Evolutionary conservation across 306 rosid genomes (phyloP).

Genomic region (Lupinus albus): DNA sequence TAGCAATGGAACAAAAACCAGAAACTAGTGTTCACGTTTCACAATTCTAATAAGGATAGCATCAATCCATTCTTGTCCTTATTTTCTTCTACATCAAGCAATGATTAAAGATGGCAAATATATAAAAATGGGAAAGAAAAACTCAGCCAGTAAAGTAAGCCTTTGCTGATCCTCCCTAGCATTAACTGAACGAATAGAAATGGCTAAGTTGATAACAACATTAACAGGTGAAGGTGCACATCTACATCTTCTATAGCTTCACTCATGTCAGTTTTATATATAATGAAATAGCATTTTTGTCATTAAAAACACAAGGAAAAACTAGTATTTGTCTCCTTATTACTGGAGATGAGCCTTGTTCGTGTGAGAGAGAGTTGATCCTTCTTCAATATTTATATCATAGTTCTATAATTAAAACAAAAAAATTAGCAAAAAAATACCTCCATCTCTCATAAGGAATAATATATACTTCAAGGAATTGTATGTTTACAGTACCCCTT

Average conservation of each 20-base stretch:
- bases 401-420: constrained; percentile 6
- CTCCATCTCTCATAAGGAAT: constrained; percentile 17
- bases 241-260: constrained; percentile 11
- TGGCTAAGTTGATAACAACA: constrained; percentile 5
- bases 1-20: too few species aligned
- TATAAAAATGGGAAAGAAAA: background rate
- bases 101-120: constrained; percentile 1
- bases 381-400: constrained; percentile 27
- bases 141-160: constrained; percentile 16
- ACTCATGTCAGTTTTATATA: background rate
- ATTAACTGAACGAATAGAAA: constrained; percentile 14
- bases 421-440: background rate
- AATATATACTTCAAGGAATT: constrained; percentile 16
- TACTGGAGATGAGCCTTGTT: too few species aligned
- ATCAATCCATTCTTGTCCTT: too few species aligned
- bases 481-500: background rate
- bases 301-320: too few species aligned
- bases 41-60: too few species aligned
- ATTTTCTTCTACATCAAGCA: too few species aligned
- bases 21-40: too few species aligned
- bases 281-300: too few species aligned
- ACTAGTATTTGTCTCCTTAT: too few species aligned
- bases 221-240: constrained; percentile 14
- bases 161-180: background rate
- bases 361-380: background rate